phyloP scores from a whole-genome alignment of 1,139 yeast species.

The Spencermartinsiella ligniputridi region DNA sequence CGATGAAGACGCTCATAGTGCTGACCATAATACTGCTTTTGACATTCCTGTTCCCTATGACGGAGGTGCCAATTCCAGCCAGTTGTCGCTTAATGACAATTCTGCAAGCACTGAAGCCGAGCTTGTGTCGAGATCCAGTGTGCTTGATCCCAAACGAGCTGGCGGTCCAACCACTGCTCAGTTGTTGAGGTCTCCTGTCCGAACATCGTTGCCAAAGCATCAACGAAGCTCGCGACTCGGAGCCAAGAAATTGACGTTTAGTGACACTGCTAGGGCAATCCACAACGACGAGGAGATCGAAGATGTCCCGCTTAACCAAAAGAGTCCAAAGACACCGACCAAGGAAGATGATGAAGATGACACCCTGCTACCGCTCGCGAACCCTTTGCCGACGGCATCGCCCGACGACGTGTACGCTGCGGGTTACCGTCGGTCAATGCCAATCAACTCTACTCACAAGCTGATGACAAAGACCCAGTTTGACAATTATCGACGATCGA shows the following conservation, averaged over 20 bases:
- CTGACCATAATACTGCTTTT: conserved; percentile 1
- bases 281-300: conserved; percentile 10
- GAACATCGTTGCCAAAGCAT: background rate
- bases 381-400: conserved; percentile 13
- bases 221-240: conserved; percentile 4
- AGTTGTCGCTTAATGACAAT: conserved; percentile 8
- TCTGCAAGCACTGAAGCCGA: conserved; percentile 11
- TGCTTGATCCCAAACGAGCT: conserved; percentile 1
- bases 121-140: conserved; percentile 8
- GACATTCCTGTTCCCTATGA: conserved; percentile 1
- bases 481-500: conserved; percentile 32
- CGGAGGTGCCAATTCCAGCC: conserved; percentile 6
- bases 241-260: conserved; percentile 4
- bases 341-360: conserved; percentile 21
- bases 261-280: conserved; percentile 5
- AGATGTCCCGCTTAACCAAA: conserved; percentile 2
- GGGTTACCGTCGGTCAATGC: conserved; percentile 10
- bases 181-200: conserved; percentile 3
- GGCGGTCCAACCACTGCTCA: conserved; percentile 3
- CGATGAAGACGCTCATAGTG: background rate
- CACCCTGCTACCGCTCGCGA: conserved; percentile 20
- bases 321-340: background rate
- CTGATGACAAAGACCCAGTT: conserved; percentile 36
- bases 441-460: conserved; percentile 15
- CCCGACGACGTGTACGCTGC: conserved; percentile 6